Base-by-base conservation (phyloP, 2,329 filamentous ascomycete genomes). In the Pseudophaeomoniella oleicola region DNA sequence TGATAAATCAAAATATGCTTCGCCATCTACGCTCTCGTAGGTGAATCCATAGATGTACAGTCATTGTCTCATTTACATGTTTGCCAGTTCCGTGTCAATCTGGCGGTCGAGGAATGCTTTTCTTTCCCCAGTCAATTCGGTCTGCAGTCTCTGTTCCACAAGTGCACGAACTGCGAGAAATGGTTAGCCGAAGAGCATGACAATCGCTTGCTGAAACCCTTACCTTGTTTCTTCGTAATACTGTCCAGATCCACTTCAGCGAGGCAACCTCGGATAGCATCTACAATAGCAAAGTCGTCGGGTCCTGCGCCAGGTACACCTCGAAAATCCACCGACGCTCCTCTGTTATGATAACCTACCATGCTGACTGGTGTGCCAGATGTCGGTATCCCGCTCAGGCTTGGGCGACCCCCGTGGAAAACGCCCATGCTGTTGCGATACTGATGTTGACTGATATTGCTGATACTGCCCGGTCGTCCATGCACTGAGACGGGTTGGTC, bases 191-290 rank as follows among this genome's bases (percentile, higher is more conserved):
- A 6, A 27, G 22, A 64, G 37, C 30, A 35, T 46, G 38, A 43
- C 41, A 36, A 29, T 19, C 10, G 22, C n/a, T n/a, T 10, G 22
- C 22, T 10, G 10, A 29, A 10, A 10, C 22, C 54, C 57, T 64
- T 64, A 55, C 75, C 63, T 63, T 96, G 88, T 66, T 98, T 98
- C 76, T 96, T 98, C 4, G 90, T 98, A 34, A 96, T 84, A n/a
- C 73, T 88, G 56, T 98, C 90, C 30, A 98, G 68, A 57, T 98
- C 88, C 1, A 94, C 86, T 51, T 94, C 88, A 12, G 69, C 63
- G 43, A 98, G 66, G 48, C 90, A 90, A 35, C 71, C 66, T 50
- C 85, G 81, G 43, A 96, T 88, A 2, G 83, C 81, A 42, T 92
- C 82, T 13, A 84, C 70, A 45, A 98, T 94, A 42, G 75, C 71